Conservation (phyloP, 176 grass and related monocot species). For the Eleusine coracana region DNA sequence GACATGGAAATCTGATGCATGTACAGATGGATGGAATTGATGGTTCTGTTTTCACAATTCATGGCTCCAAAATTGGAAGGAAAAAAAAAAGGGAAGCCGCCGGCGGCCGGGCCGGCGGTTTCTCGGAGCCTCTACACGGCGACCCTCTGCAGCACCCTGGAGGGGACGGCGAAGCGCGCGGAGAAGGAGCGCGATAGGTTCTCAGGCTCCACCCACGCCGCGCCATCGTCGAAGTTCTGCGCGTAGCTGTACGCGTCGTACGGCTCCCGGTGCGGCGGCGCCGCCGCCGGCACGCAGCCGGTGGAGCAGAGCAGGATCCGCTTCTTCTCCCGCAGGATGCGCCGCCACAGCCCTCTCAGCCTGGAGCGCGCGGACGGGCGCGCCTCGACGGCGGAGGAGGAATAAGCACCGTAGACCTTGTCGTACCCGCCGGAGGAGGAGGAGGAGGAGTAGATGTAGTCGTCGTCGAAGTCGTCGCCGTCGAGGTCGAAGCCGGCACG, state of each 20-base stretch:
- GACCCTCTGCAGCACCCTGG: slow-evolving; percentile 55
- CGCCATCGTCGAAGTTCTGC: slow-evolving; percentile 94
- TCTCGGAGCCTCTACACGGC: slow-evolving; percentile 29
- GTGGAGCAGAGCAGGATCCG: slow-evolving; percentile 60
- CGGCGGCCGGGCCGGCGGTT: background rate
- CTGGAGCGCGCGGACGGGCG: slow-evolving; percentile 32
- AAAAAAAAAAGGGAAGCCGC: background rate
- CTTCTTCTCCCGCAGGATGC: slow-evolving; percentile 69
- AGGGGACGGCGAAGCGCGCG: slow-evolving; percentile 73
- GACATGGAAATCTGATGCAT: slow-evolving; percentile 4
- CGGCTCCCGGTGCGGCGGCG: slow-evolving; percentile 42
- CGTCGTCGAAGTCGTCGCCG: slow-evolving; percentile 35
- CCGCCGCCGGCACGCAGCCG: slow-evolving; percentile 47
- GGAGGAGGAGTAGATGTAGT: background rate
- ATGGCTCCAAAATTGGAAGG: slow-evolving; percentile 26
- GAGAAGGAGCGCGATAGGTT: slow-evolving; percentile 91
- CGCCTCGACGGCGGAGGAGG: slow-evolving; percentile 6
- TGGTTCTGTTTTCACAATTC: slow-evolving; percentile 36
- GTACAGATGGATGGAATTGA: slow-evolving; percentile 36
- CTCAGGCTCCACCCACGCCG: slow-evolving; percentile 76
- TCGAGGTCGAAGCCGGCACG: slow-evolving; percentile 51
- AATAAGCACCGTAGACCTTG: slow-evolving; percentile 4
- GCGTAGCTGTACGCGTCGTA: slow-evolving; percentile 86
- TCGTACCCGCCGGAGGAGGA: background rate
- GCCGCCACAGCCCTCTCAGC: slow-evolving; percentile 65